Evolutionary conservation across 441 rosid genomes (phyloP).

Genomic region (Bruguiera hainesii): DNA sequence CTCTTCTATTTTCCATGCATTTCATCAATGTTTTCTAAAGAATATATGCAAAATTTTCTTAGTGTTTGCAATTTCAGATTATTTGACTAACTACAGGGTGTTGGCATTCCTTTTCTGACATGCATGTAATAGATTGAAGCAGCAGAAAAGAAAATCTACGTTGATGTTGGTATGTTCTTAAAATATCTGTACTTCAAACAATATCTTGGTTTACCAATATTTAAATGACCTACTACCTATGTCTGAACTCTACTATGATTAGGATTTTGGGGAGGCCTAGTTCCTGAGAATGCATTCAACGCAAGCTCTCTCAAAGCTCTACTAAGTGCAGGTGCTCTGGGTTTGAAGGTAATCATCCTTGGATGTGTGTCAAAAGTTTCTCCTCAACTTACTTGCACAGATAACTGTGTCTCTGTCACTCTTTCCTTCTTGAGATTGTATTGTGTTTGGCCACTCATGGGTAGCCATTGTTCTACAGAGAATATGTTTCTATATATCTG

Average conservation of each 20-base stretch:
- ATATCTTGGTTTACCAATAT: slow-evolving; percentile 16
- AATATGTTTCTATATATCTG: background rate
- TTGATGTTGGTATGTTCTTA: slow-evolving; percentile 74
- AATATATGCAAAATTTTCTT: background rate
- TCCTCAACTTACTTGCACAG: background rate
- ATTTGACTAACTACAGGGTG: slow-evolving; percentile 10
- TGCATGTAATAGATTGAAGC: slow-evolving; percentile 53
- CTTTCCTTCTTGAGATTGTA: slow-evolving; percentile 5
- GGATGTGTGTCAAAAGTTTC: background rate
- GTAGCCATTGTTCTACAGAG: background rate
- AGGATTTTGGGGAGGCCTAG: slow-evolving; percentile 99
- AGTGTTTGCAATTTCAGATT: background rate
- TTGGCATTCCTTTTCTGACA: slow-evolving; percentile 17
- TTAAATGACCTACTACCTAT: background rate
- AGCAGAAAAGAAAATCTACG: slow-evolving; percentile 64
- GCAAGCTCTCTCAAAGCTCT: slow-evolving; percentile 67
- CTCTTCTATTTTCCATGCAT: background rate
- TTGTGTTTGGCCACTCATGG: background rate
- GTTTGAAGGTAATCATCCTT: slow-evolving; percentile 65
- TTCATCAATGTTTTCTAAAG: background rate
- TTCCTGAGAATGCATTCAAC: slow-evolving; percentile 87
- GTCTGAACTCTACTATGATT: slow-evolving; percentile 21
- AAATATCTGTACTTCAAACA: slow-evolving; percentile 9
- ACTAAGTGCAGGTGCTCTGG: slow-evolving; percentile 82
- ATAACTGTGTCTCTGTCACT: background rate